Base-by-base conservation (phyloP, 345 rosid species). In the Gossypium herbaceum region DNA sequence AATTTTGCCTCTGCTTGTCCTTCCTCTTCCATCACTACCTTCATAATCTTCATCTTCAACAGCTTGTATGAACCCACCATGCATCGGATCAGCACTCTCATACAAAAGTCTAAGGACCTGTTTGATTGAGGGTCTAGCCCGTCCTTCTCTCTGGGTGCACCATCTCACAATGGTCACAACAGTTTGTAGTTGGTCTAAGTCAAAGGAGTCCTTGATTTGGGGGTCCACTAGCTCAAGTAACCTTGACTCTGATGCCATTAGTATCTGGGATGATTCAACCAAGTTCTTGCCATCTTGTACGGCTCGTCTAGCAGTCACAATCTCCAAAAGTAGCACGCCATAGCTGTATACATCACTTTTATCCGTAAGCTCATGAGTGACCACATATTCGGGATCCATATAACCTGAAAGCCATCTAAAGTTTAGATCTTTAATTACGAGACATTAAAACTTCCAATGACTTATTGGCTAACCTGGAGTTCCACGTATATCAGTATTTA, bases 271-370 rank as follows among this genome's bases (percentile, higher is more conserved):
- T 81, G 90, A 86, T 81, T 91, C 98, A 52, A 94, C 90, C 76
- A 92, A 79, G 77, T 90, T 90, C 86, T 83, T 91, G 72, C 89
- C 88, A 73, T 94, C 95, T 58, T 90, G 92, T n/a, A 92, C 81
- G 6, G 94, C 98, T 76, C 86, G 76, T 75, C 88, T 90, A 27
- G 83, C 97, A 0, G 94, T 90, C 79, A 94, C 81, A 72, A 91
- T 85, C 84, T 94, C 98, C 79, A 94, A 79, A 73, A 94, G 83
- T 57, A 94, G 84, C 60, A 94, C 98, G 24, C 98, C 98, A 9
- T 91, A 94, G 85, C 98, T 90, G 83, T 94, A 92, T 39, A 92
- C 78, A 52, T 92, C 98, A 52, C 98, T 94, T 79, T 91, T 94
- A 86, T 94, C 94, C 0, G 92, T 95, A 79, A 92, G 91, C 81